A percentile compares a stretch with the other conserved stretches of the same genome.
phyloP scores from a whole-genome alignment of 192 early-diverging fungal species.

The Backusella australiensis region DNA sequence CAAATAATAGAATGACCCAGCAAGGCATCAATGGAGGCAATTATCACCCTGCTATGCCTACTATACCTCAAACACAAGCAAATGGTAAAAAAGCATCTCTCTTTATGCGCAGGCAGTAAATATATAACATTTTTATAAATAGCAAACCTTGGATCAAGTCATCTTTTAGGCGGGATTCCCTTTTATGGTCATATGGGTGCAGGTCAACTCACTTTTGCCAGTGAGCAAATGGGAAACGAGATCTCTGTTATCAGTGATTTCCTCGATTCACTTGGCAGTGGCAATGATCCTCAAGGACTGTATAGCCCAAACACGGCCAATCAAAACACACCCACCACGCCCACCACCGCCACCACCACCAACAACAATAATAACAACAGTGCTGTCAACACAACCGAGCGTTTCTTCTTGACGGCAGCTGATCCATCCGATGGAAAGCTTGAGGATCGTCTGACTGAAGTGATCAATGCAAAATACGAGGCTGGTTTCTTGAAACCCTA shows the following conservation, averaged over 20 bases:
- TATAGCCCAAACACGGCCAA: not conserved
- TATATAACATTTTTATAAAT: no score
- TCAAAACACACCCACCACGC: not conserved
- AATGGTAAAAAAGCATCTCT: not conserved
- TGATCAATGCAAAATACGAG: constrained; percentile 95
- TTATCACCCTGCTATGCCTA: not conserved
- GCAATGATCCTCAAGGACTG: constrained; percentile 12
- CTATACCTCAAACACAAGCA: constrained; percentile 13
- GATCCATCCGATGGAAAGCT: constrained; percentile 85
- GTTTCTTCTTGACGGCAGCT: constrained; percentile 90
- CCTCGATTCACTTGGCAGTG: constrained; percentile 47
- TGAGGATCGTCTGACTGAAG: constrained; percentile 86
- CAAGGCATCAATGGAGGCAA: constrained; percentile 14
- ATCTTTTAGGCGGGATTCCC: constrained; percentile 31
- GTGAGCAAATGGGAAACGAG: constrained; percentile 76
- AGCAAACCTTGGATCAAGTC: constrained; percentile 18
- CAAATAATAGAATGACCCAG: constrained; percentile 6
- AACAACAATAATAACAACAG: not conserved
- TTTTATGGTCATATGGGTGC: constrained; percentile 37
- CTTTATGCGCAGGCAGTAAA: no score
- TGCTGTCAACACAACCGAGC: constrained; percentile 64
- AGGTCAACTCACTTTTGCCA: constrained; percentile 68
- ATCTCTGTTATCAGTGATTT: constrained; percentile 73
- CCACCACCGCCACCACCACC: not conserved
- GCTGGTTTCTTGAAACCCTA: constrained; percentile 94